Evolutionary conservation across 441 rosid genomes (phyloP).

Genomic region (Arabidopsis lyrata): DNA sequence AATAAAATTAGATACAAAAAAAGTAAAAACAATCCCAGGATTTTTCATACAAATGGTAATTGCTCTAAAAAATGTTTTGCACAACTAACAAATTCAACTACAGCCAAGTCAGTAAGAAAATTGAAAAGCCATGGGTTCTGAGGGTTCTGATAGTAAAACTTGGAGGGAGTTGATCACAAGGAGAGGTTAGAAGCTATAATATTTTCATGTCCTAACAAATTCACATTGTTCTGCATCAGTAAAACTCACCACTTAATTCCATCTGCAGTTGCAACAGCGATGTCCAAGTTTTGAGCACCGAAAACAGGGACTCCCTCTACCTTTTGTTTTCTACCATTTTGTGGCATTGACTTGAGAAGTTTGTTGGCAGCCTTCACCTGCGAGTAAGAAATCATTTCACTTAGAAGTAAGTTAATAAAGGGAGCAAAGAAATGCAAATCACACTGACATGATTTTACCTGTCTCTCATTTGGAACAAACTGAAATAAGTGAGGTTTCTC

Average conservation of each 20-base stretch:
- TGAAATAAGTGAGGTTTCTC: conserved; percentile 91
- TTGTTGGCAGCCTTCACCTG: conserved; percentile 95
- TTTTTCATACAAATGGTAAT: conserved; percentile 7
- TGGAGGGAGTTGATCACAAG: conserved; percentile 3
- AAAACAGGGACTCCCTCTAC: conserved; percentile 95
- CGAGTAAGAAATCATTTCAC: conserved; percentile 23
- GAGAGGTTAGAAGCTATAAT: neutral
- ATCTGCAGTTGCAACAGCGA: conserved; percentile 89
- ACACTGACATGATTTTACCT: conserved; percentile 53
- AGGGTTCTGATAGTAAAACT: neutral
- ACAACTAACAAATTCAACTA: conserved; percentile 6
- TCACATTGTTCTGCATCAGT: neutral
- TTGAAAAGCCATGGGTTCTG: neutral
- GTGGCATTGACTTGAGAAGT: conserved; percentile 74
- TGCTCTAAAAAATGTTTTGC: neutral
- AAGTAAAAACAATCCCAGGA: neutral
- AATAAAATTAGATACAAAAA: conserved; percentile 13
- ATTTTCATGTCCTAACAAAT: neutral
- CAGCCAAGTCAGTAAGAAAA: conserved; percentile 3
- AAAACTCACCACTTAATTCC: conserved; percentile 87
- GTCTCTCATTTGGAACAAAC: conserved; percentile 96
- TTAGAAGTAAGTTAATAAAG: neutral
- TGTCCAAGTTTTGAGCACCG: conserved; percentile 90
- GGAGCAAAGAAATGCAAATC: conserved; percentile 16
- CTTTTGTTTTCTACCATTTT: conserved; percentile 58